Conservation (phyloP, 148 eudicot genomes). For the Camellia sinensis region DNA sequence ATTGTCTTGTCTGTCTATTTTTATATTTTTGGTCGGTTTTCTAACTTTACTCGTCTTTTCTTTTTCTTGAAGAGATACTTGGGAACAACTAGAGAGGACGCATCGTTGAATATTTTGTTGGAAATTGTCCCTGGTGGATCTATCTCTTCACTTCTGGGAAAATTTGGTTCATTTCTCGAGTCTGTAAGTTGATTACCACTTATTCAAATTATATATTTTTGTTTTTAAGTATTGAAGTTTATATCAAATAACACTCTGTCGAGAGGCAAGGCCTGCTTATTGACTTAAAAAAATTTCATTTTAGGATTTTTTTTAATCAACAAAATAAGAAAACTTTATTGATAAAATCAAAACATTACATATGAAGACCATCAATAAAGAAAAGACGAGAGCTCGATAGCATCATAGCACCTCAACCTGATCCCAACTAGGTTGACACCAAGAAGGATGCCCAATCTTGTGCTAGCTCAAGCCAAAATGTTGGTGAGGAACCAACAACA, state of each 20-base stretch:
- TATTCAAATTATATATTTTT: neutral
- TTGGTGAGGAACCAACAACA: too few species aligned
- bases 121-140: slow-evolving; percentile 99
- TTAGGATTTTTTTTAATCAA: neutral
- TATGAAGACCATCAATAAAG: too few species aligned
- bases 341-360: too few species aligned
- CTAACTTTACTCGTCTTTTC: slow-evolving; percentile 4
- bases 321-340: too few species aligned
- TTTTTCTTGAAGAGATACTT: slow-evolving; percentile 63
- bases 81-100: slow-evolving; percentile 91
- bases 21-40: slow-evolving; percentile 10
- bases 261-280: neutral
- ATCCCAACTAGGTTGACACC: too few species aligned
- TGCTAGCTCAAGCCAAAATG: too few species aligned
- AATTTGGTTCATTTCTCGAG: slow-evolving; percentile 94
- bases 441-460: too few species aligned
- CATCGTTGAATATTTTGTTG: slow-evolving; percentile 74
- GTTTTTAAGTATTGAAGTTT: neutral
- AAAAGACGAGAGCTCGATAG: too few species aligned
- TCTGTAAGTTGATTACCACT: slow-evolving; percentile 54
- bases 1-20: neutral
- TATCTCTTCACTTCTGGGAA: slow-evolving; percentile 84
- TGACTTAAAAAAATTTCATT: neutral
- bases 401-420: too few species aligned
- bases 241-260: neutral